Evolutionary conservation across 2,329 filamentous ascomycete species (phyloP), one percentile per base, ranked within the genome.

Genomic region (Penicillium freii): DNA sequence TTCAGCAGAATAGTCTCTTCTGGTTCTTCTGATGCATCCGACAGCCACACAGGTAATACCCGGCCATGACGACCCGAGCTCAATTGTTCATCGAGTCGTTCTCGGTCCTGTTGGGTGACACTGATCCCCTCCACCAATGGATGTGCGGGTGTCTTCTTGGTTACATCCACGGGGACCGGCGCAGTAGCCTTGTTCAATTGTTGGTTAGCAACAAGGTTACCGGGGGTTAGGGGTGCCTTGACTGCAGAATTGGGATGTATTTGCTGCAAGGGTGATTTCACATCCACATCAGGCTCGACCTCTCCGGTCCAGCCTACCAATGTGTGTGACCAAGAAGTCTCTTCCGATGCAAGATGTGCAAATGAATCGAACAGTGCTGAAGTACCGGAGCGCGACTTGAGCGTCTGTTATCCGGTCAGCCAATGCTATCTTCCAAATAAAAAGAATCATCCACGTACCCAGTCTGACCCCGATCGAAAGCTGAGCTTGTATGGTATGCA

Each of bases 291-390:
- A n/a, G 74, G 77, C 56, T 87, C 84, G 58, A 93, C 88, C 74
- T 97, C 93, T 57, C 93, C 93, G 3, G 93, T 96, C 93, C 93
- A 97, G 45, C 91, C 92, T 52, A 97, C 90, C 6, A 97, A 84
- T 0, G 88, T 94, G 77, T 97, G 93, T 67, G 92, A 91, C 92
- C 92, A 97, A 21, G 88, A 87, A 2, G 88, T 87, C 43, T 89
- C 83, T 55, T 88, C 82, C n/a, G 92, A 95, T 4, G 92, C 90
- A 44, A 97, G 85, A 75, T 95, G 88, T 55, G 88, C 85, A 69
- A 97, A 92, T 10, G 92, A 92, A 73, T 97, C 92, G 76, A 95
- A 95, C 34, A 97, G 83, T 17, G 93, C 92, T 13, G 93, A 97
- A 57, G 92, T 93, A 54, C 93, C 93, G 59, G 89, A 88, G 27